Conservation (phyloP, 2,329 filamentous ascomycete genomes). For the Colletotrichum camelliae region DNA sequence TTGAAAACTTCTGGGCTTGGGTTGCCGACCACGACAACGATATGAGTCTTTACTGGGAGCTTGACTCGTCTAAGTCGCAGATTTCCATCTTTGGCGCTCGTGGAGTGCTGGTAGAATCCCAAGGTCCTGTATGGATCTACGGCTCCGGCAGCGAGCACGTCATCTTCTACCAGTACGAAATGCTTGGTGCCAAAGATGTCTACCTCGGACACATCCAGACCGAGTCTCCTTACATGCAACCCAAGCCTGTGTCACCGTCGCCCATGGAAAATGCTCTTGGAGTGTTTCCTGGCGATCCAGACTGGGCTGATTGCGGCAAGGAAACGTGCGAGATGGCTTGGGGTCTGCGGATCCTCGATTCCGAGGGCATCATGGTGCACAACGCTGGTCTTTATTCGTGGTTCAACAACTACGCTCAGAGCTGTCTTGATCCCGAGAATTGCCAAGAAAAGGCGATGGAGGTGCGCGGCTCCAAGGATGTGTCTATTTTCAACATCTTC, state of each 20-base stretch:
- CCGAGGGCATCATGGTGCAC: constrained; percentile 51
- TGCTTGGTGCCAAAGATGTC: constrained; percentile 51
- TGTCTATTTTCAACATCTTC: constrained; percentile 26
- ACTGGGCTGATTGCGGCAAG: constrained; percentile 34
- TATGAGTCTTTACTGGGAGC: constrained; percentile 28
- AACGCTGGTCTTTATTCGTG: constrained; percentile 63
- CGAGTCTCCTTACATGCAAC: constrained; percentile 63
- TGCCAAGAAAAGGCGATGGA: constrained; percentile 46
- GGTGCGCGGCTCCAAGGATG: constrained; percentile 18
- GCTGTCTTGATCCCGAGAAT: constrained; percentile 47
- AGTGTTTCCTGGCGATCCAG: constrained; percentile 12
- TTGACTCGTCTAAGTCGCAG: constrained; percentile 18
- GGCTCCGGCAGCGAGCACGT: constrained; percentile 54
- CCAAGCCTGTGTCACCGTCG: constrained; percentile 40
- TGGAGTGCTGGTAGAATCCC: constrained; percentile 36
- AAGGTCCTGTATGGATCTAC: constrained; percentile 37
- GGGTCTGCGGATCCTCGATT: constrained; percentile 57
- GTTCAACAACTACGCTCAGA: constrained; percentile 62
- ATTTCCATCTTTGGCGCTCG: constrained; percentile 37
- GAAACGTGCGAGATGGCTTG: constrained; percentile 43
- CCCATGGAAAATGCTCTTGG: neutral
- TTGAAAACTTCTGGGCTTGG: constrained; percentile 68
- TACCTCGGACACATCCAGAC: constrained; percentile 58
- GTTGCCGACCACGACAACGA: constrained; percentile 67
- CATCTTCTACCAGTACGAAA: constrained; percentile 54